Evolutionary conservation across 2,329 filamentous ascomycete species (phyloP).

Genomic region (Trichoderma guizhouense): DNA sequence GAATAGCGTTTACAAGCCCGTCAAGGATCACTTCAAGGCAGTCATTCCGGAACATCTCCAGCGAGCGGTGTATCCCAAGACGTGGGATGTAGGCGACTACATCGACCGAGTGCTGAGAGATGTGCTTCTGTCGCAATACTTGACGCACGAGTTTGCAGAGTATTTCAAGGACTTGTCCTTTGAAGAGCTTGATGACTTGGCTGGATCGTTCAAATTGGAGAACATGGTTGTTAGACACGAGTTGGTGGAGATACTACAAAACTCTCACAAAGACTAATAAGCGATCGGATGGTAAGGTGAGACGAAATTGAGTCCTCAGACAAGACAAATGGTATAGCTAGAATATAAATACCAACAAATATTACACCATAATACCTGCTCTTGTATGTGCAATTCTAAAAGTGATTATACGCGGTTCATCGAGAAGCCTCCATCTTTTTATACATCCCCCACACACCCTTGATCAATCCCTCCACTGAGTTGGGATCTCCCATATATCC

Average conservation of each 20-base stretch:
- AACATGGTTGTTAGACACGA: not conserved
- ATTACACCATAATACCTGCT: not conserved
- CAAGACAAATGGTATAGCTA: not conserved
- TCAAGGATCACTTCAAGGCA: not conserved
- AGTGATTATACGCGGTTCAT: not conserved
- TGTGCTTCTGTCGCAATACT: not conserved
- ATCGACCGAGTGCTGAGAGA: not conserved
- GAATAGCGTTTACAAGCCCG: not conserved
- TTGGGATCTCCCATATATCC: constrained; percentile 23
- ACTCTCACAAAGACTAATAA: not conserved
- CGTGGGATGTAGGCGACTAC: not conserved
- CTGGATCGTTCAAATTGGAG: not conserved
- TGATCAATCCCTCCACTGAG: constrained; percentile 18
- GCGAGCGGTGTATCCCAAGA: not conserved
- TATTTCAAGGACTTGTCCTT: not conserved
- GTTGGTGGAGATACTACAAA: not conserved
- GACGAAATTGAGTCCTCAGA: not conserved
- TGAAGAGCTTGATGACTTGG: not conserved
- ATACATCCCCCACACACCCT: constrained; percentile 21
- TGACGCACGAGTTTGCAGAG: not conserved
- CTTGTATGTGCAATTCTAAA: not conserved
- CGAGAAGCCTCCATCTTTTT: constrained; percentile 18
- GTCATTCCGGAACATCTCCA: not conserved
- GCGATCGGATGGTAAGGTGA: not conserved
- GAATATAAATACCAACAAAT: not conserved